phyloP scores from a whole-genome alignment of 495 filamentous ascomycete species.

The Aspergillus conjunctus region DNA sequence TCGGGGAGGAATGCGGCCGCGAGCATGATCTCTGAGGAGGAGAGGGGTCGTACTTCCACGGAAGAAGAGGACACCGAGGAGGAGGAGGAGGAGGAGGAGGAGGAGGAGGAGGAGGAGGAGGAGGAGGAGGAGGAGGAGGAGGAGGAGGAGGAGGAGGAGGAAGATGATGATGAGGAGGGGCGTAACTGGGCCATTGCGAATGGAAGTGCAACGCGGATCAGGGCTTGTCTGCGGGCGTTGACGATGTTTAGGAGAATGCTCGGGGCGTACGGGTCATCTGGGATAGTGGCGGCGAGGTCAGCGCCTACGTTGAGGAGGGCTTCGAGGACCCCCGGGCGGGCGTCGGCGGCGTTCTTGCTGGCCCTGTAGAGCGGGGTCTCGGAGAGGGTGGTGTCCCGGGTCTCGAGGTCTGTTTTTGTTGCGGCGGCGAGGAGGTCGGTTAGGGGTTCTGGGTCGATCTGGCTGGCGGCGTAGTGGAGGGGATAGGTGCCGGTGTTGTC shows the following conservation, averaged over 20 bases:
- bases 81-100: too few relatives aligned
- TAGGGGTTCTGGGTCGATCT: background rate
- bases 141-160: too few relatives aligned
- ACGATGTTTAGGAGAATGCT: background rate
- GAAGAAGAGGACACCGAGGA: too few relatives aligned
- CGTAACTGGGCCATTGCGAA: background rate
- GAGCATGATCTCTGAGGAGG: background rate
- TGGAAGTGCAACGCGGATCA: background rate
- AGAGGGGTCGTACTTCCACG: too few relatives aligned
- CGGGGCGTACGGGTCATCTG: background rate
- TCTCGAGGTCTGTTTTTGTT: background rate
- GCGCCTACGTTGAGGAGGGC: background rate
- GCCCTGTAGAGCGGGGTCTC: background rate
- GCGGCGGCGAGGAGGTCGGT: background rate
- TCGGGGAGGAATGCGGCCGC: background rate
- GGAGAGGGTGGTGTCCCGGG: background rate
- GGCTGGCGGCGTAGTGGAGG: background rate
- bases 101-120: too few relatives aligned
- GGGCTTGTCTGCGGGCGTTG: background rate
- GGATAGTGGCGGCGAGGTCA: background rate
- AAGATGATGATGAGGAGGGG: background rate
- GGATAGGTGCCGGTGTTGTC: background rate
- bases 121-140: too few relatives aligned
- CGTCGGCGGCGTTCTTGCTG: background rate
- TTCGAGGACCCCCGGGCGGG: background rate